A percentile compares a stretch with the other conserved stretches of the same genome.
Conservation (phyloP, 176 grass and related monocot species). For the Eragrostis curvula region DNA sequence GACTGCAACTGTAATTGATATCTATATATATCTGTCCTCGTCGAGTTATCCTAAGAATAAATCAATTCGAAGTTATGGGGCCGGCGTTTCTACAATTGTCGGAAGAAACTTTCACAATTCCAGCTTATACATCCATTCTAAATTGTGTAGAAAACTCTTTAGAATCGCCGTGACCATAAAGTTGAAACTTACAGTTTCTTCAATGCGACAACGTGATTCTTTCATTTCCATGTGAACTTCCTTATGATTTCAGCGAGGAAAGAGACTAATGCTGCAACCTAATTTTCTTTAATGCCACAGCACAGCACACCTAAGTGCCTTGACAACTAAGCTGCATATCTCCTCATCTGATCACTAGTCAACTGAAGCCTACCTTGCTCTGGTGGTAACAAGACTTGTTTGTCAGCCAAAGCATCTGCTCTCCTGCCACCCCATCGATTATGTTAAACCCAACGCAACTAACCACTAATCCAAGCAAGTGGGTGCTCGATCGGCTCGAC, state of each 20-base stretch:
- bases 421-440: slow-evolving; percentile 2
- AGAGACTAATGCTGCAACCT: neutral
- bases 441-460: slow-evolving; percentile 35
- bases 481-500: neutral
- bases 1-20: slow-evolving; percentile 1
- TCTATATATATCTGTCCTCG: neutral
- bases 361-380: slow-evolving; percentile 38
- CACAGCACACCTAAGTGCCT: slow-evolving; percentile 32
- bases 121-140: neutral
- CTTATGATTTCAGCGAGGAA: slow-evolving; percentile 8
- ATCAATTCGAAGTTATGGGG: neutral
- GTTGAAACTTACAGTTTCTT: slow-evolving; percentile 5
- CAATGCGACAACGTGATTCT: slow-evolving; percentile 10
- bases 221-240: slow-evolving; percentile 40
- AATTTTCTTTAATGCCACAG: neutral
- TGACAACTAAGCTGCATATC: slow-evolving; percentile 29
- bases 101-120: neutral
- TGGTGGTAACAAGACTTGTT: slow-evolving; percentile 42
- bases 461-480: slow-evolving; percentile 23
- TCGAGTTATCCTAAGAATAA: neutral
- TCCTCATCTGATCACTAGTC: neutral
- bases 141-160: neutral
- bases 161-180: neutral
- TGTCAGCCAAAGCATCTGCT: slow-evolving; percentile 39
- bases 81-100: neutral